Conservation (phyloP, 2,329 filamentous ascomycete species). For the Lecanicillium sp. region DNA sequence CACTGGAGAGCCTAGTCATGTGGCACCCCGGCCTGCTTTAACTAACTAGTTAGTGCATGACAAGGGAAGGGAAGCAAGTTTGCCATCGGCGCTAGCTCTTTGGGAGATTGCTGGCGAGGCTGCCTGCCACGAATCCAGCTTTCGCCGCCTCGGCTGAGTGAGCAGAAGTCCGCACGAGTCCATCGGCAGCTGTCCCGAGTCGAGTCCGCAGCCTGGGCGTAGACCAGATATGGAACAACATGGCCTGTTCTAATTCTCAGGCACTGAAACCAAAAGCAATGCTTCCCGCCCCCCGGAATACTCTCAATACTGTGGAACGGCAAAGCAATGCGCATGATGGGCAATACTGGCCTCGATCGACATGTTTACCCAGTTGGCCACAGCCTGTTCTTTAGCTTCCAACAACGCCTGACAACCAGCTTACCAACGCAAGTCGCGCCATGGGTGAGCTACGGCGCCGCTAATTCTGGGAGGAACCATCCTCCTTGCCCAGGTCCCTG, state of each 20-base stretch:
- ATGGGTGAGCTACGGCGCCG: not conserved
- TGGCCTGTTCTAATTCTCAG: no score
- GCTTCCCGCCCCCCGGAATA: no score
- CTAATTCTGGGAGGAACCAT: not conserved
- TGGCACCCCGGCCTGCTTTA: not conserved
- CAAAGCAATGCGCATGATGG: not conserved
- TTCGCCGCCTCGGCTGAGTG: not conserved
- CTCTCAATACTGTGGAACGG: not conserved
- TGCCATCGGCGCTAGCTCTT: conserved; percentile 1
- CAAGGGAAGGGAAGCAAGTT: no score
- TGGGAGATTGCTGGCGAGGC: not conserved
- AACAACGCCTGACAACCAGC: not conserved
- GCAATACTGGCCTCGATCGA: conserved; percentile 1
- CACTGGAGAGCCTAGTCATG: not conserved
- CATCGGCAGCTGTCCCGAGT: not conserved
- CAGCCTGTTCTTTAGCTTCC: no score
- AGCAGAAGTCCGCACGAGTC: not conserved
- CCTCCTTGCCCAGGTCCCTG: not conserved
- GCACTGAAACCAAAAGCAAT: no score
- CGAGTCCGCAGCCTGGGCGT: no score
- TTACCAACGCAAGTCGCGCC: not conserved
- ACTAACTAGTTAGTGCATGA: no score
- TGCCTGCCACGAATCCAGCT: not conserved
- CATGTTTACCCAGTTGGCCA: not conserved
- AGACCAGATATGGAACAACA: no score